phyloP scores from a whole-genome alignment of 306 rosid species.

The Cucurbita argyrosperma region DNA sequence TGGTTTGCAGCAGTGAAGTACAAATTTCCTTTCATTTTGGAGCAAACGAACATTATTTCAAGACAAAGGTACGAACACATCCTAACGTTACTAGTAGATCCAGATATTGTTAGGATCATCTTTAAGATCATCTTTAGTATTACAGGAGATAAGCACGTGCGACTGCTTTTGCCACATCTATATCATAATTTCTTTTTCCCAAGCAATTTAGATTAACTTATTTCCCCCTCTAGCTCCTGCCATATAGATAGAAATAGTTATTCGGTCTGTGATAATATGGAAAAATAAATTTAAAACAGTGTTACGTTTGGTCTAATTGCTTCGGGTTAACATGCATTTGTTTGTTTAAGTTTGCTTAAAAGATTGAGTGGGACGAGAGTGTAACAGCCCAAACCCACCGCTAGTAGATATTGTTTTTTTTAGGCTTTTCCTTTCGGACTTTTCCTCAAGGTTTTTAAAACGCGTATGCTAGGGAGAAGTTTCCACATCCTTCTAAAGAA shows the following conservation, averaged over 20 bases:
- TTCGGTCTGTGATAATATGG: neutral
- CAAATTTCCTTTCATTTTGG: neutral
- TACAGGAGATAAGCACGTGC: neutral
- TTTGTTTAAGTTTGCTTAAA: neutral
- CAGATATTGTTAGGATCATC: neutral
- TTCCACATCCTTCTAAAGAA: too few species aligned
- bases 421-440: too few species aligned
- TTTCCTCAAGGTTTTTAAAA: too few species aligned
- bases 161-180: neutral
- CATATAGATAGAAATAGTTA: neutral
- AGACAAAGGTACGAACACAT: neutral
- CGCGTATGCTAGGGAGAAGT: too few species aligned
- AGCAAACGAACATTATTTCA: neutral
- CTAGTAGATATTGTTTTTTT: too few species aligned
- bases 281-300: neutral
- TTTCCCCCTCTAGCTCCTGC: neutral
- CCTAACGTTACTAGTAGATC: neutral
- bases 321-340: neutral
- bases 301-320: neutral
- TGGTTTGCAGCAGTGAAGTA: neutral
- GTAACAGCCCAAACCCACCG: too few species aligned
- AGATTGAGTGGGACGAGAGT: neutral
- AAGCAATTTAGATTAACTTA: neutral
- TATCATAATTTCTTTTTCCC: neutral
- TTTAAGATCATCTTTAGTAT: neutral